Evolutionary conservation across 257 asterid species (phyloP), one percentile per base, ranked within the genome.

Genomic region (Euphrasia confusa): DNA sequence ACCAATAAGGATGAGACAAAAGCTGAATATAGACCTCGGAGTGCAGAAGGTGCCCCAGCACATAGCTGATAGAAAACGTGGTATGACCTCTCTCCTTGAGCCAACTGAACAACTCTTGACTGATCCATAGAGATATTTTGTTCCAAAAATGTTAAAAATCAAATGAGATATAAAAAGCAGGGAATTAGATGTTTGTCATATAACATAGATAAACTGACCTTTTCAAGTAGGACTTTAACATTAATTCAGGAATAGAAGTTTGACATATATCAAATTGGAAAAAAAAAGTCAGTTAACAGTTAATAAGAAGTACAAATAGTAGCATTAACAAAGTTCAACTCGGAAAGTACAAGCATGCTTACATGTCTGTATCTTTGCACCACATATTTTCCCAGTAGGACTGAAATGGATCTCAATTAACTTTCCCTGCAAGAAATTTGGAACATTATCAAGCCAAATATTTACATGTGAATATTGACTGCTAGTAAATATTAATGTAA

Each of bases 61-160:
- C 99, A 93, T 37, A 93, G 96, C 81, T 93, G 97, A 75, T 89
- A 93, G 79, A 93, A 87, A 74, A 93, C 75, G 80, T 93, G 94
- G 76, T 85, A 93, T 26, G 99, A 89, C 72, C 97, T 82, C 78
- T 94, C 97, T 72, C 90, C 95, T 64, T 69, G 74, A 66, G 84
- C 83, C 77, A 79, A 71, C 76, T 81, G 97, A 76, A 84, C 99
- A 72, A 87, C 96, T 80, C 96, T 87, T 45, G 95, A 89, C 99
- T 93, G 96, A 68, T 72, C 80, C 79, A 78, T 74, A 57, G 65
- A 63, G 56, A 71, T 28, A 28, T 57, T 56, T 54, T 40, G 39
- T 30, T 53, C 21, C 42, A 61, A 54, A 13, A 68, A 74, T 59
- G 24, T 70, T 73, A 77, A 65, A 63, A 55, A 66, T 52, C 48